These are phyloP conservation scores for Phytophthora aleatoria DNA, from an alignment of 352 stramenopile species.

Conservation along the genomic window DNA sequence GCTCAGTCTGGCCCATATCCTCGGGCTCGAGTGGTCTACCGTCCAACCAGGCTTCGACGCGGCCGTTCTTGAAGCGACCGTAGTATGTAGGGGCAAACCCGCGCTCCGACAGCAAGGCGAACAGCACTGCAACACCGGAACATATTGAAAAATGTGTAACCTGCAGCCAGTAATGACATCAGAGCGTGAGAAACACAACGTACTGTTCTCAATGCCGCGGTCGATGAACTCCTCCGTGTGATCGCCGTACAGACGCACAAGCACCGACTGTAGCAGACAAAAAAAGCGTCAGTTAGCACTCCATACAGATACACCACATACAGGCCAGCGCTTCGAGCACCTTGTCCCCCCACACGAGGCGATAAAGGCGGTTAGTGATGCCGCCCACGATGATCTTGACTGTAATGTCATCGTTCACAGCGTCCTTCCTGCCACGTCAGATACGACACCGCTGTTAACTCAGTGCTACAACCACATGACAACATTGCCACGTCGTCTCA, in stretches of 20 bases:
- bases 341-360: conserved; percentile 71
- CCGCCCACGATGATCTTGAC: conserved; percentile 90
- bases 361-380: conserved; percentile 94
- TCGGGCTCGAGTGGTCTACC: conserved; percentile 82
- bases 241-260: conserved; percentile 92
- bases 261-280: conserved; percentile 55
- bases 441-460: conserved; percentile 4
- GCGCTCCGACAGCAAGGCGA: conserved; percentile 81
- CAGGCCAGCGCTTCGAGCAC: conserved; percentile 17
- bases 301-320: neutral
- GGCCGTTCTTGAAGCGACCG: conserved; percentile 91
- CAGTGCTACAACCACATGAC: neutral
- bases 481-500: conserved; percentile 19
- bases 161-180: neutral
- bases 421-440: conserved; percentile 45
- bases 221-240: conserved; percentile 95
- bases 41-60: conserved; percentile 91
- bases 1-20: conserved; percentile 82
- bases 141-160: conserved; percentile 3
- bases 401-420: conserved; percentile 60
- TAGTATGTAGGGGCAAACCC: conserved; percentile 90
- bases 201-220: conserved; percentile 91
- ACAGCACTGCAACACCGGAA: conserved; percentile 60
- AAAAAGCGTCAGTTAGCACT: neutral
- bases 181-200: conserved; percentile 14